phyloP scores from a whole-genome alignment of 495 filamentous ascomycete species.

The Schizothecium vesticola region DNA sequence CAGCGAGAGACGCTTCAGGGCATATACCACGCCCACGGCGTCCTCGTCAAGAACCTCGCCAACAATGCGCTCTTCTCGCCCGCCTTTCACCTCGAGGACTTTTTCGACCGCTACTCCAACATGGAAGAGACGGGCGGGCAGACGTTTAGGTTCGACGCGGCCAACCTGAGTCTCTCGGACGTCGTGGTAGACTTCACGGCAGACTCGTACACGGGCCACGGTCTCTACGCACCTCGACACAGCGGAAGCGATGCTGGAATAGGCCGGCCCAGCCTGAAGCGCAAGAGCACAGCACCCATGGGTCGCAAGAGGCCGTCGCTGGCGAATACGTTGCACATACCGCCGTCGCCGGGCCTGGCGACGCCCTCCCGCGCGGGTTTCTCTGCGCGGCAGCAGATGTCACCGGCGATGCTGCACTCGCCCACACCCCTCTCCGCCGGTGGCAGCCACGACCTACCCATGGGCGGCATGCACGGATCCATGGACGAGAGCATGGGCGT shows the following conservation, averaged over 20 bases:
- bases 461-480: constrained; percentile 19
- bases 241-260: constrained; percentile 16
- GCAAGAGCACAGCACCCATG: constrained; percentile 31
- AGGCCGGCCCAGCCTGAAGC: constrained; percentile 36
- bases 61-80: constrained; percentile 61
- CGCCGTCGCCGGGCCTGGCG: constrained; percentile 21
- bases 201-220: constrained; percentile 43
- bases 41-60: constrained; percentile 65
- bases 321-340: constrained; percentile 22
- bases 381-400: constrained; percentile 25
- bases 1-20: constrained; percentile 71
- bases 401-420: constrained; percentile 29
- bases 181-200: constrained; percentile 43
- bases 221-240: constrained; percentile 35
- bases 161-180: constrained; percentile 50
- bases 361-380: constrained; percentile 28
- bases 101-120: constrained; percentile 69
- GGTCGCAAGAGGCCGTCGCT: constrained; percentile 33
- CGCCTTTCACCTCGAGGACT: constrained; percentile 79
- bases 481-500: constrained; percentile 15
- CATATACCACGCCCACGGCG: constrained; percentile 65
- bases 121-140: constrained; percentile 37
- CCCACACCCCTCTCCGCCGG: constrained; percentile 21
- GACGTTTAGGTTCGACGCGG: constrained; percentile 46
- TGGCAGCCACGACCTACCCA: constrained; percentile 11